Percentiles rank a stretch among this genome's conserved stretches.
Conservation (phyloP, 2,329 filamentous ascomycete species). For the Tolypocladium nubicola region DNA sequence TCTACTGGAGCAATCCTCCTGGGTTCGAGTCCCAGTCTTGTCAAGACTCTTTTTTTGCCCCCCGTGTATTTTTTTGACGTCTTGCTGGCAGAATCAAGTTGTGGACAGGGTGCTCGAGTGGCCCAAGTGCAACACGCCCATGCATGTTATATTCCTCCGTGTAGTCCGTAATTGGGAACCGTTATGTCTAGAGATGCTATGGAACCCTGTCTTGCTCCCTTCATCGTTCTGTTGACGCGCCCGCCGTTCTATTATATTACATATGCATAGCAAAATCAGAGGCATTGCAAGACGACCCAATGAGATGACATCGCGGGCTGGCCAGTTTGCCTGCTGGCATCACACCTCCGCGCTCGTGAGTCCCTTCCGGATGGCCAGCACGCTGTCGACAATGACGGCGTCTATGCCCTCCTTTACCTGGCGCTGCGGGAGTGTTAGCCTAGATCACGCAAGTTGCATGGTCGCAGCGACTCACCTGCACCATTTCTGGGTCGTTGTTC, state of each 20-base stretch:
- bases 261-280: not conserved
- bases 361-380: constrained; percentile 85
- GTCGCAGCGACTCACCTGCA: constrained; percentile 52
- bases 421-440: constrained; percentile 36
- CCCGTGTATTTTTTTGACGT: not conserved
- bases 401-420: constrained; percentile 96
- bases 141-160: not conserved
- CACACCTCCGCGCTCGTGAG: constrained; percentile 42
- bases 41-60: not conserved
- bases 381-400: constrained; percentile 92
- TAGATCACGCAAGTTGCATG: not conserved
- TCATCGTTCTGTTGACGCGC: not conserved
- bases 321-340: too few species aligned
- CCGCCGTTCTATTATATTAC: not conserved
- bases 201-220: not conserved
- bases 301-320: not conserved
- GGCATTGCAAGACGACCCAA: not conserved
- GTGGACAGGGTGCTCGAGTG: too few species aligned
- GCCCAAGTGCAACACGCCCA: not conserved
- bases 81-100: too few species aligned
- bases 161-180: not conserved
- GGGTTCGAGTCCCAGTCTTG: not conserved
- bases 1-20: not conserved
- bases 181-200: not conserved
- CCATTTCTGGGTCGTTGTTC: constrained; percentile 81